Percentiles rank a stretch among this genome's conserved stretches.
Conservation (phyloP, 441 rosid species). For the Gossypium gossypioides region DNA sequence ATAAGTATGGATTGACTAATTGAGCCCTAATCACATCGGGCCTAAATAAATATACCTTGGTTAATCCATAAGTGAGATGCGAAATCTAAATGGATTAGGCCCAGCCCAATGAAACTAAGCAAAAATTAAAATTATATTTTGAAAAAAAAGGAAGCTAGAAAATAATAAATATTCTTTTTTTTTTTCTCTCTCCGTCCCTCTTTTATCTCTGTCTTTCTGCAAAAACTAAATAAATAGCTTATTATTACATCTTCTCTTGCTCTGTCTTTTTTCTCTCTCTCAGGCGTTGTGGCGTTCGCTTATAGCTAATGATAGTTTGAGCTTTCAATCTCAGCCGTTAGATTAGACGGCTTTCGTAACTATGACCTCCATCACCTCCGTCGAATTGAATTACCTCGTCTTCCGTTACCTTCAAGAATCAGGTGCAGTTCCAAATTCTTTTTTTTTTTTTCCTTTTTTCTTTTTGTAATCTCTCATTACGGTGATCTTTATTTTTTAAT, state of each 20-base stretch:
- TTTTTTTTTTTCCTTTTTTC: too few species aligned
- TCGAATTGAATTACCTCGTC: slow-evolving; percentile 75
- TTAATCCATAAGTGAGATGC: too few species aligned
- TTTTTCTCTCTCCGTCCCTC: not conserved
- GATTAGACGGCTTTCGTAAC: slow-evolving; percentile 15
- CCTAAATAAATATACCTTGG: too few species aligned
- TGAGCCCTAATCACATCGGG: too few species aligned
- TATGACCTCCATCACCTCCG: slow-evolving; percentile 71
- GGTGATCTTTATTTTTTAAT: not conserved
- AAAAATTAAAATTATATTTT: not conserved
- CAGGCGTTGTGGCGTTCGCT: not conserved
- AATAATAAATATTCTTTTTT: not conserved
- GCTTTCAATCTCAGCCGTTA: not conserved
- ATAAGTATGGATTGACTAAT: too few species aligned
- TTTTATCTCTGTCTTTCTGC: not conserved
- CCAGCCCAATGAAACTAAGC: not conserved
- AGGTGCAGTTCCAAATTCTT: slow-evolving; percentile 28
- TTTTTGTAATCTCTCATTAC: not conserved
- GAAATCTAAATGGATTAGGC: not conserved
- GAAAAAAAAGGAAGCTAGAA: not conserved
- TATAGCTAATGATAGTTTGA: not conserved
- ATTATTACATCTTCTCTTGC: not conserved
- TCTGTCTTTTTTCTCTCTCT: not conserved
- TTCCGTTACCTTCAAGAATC: slow-evolving; percentile 96
- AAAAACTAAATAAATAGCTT: not conserved